Percentiles rank a stretch among this genome's conserved stretches.
These are phyloP conservation scores for Globisporangium apiculatum DNA, from an alignment of 352 stramenopile species.

Conservation along the genomic window DNA sequence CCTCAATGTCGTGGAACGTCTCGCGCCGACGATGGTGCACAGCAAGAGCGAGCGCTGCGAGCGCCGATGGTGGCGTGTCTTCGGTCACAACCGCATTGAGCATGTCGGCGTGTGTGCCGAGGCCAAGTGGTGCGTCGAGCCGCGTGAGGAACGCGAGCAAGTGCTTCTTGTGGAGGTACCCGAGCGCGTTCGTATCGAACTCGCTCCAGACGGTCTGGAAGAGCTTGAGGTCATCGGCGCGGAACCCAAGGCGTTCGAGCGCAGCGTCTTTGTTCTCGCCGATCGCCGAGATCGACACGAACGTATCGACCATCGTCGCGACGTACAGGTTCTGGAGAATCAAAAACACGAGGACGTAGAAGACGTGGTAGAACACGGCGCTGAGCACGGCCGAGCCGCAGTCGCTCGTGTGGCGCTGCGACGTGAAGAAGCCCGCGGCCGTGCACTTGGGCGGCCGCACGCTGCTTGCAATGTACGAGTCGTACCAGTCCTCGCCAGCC, in stretches of 20 bases:
- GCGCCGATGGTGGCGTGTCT: conserved; percentile 25
- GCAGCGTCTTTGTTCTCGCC: conserved; percentile 48
- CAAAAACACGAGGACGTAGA: conserved; percentile 73
- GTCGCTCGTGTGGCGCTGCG: conserved; percentile 36
- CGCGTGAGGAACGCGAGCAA: conserved; percentile 46
- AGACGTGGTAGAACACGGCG: conserved; percentile 69
- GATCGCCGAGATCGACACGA: conserved; percentile 64
- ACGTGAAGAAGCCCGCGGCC: conserved; percentile 21
- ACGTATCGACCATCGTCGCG: conserved; percentile 77
- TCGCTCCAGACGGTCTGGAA: conserved; percentile 71
- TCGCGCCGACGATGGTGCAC: conserved; percentile 46
- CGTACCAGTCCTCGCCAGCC: conserved; percentile 79
- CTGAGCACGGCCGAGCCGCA: conserved; percentile 60
- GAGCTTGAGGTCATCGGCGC: conserved; percentile 41
- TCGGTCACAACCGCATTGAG: conserved; percentile 25
- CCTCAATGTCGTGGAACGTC: conserved; percentile 65
- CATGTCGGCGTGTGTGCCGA: conserved; percentile 33
- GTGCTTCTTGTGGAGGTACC: conserved; percentile 68
- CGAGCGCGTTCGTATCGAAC: conserved; percentile 66
- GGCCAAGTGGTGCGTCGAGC: conserved; percentile 45
- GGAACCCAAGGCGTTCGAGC: conserved; percentile 56
- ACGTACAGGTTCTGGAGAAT: conserved; percentile 81
- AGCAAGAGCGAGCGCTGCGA: conserved; percentile 14
- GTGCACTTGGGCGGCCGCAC: conserved; percentile 54
- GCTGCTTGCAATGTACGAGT: conserved; percentile 66